These are phyloP conservation scores for Blastobotrys aristatus DNA, from an alignment of 1,139 yeast species.

Conservation along the genomic window DNA sequence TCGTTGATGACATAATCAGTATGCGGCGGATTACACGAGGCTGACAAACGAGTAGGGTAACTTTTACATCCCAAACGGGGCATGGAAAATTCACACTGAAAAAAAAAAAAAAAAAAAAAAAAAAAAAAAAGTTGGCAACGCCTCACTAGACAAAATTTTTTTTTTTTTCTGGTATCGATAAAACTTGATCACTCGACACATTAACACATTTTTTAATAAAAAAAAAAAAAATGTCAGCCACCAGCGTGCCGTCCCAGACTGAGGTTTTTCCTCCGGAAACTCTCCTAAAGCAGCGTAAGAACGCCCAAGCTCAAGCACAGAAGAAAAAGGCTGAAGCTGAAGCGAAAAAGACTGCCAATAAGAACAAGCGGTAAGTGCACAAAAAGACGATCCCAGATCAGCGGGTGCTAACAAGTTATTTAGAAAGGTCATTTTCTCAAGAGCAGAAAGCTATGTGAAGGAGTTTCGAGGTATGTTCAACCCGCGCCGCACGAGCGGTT, in stretches of 20 bases:
- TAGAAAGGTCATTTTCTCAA: slow-evolving; percentile 89
- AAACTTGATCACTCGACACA: background rate
- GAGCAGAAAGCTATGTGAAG: slow-evolving; percentile 98
- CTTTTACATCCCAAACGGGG: too few species aligned
- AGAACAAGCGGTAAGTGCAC: slow-evolving; percentile 96
- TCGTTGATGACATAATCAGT: too few species aligned
- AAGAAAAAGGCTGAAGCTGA: slow-evolving; percentile 47
- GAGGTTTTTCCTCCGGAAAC: slow-evolving; percentile 76
- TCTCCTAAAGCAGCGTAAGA: slow-evolving; percentile 93
- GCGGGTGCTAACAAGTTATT: too few species aligned
- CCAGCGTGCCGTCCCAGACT: slow-evolving; percentile 30
- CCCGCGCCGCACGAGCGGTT: too few species aligned
- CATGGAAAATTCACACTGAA: too few species aligned
- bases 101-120: background rate
- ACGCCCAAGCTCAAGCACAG: slow-evolving; percentile 39
- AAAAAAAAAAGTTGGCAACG: background rate
- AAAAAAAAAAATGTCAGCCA: slow-evolving; percentile 22
- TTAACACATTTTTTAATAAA: background rate
- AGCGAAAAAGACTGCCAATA: slow-evolving; percentile 85
- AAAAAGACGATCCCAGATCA: too few species aligned
- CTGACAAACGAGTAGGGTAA: too few species aligned
- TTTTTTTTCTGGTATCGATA: slow-evolving; percentile 1
- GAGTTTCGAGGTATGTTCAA: too few species aligned
- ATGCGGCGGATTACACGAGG: too few species aligned
- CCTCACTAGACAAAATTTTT: background rate